Percentiles rank a stretch among this genome's conserved stretches.
Conservation (phyloP, 805 yeast genomes). For the Lachancea meyersii region DNA sequence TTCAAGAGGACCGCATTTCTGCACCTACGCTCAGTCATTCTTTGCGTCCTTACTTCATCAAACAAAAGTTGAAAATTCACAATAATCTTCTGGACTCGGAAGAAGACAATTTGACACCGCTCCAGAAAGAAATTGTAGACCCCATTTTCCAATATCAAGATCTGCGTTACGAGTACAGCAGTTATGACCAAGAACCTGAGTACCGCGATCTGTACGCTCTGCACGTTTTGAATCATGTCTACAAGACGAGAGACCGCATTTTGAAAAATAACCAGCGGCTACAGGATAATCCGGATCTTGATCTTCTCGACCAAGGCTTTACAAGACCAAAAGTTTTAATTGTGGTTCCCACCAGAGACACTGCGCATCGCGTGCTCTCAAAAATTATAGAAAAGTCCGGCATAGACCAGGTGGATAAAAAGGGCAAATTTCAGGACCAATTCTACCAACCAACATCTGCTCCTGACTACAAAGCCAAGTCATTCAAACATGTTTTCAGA, state of each 20-base stretch:
- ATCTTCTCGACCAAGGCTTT: conserved; percentile 87
- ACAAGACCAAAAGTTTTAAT: conserved; percentile 86
- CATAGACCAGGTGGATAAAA: conserved; percentile 72
- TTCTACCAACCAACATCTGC: conserved; percentile 49
- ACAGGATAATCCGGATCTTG: conserved; percentile 45
- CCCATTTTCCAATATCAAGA: conserved; percentile 73
- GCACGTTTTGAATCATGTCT: conserved; percentile 77
- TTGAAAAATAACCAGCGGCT: conserved; percentile 64
- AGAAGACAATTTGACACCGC: conserved; percentile 28
- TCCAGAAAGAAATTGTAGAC: conserved; percentile 51
- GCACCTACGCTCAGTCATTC: conserved; percentile 20
- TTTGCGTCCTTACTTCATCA: conserved; percentile 38
- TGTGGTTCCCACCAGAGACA: conserved; percentile 75
- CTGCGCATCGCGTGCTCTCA: conserved; percentile 63
- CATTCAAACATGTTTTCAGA: conserved; percentile 69
- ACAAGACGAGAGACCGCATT: conserved; percentile 80
- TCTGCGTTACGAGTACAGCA: conserved; percentile 51
- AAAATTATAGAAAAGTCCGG: conserved; percentile 58
- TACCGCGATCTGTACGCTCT: conserved; percentile 59
- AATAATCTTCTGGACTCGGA: conserved; percentile 25
- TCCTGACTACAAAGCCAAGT: conserved; percentile 63
- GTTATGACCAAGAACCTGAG: conserved; percentile 42
- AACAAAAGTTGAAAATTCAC: conserved; percentile 36
- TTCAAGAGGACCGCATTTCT: conserved; percentile 15
- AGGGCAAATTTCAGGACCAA: conserved; percentile 64